phyloP scores from a whole-genome alignment of 2,329 filamentous ascomycete species.

The Thielaviopsis musarum region DNA sequence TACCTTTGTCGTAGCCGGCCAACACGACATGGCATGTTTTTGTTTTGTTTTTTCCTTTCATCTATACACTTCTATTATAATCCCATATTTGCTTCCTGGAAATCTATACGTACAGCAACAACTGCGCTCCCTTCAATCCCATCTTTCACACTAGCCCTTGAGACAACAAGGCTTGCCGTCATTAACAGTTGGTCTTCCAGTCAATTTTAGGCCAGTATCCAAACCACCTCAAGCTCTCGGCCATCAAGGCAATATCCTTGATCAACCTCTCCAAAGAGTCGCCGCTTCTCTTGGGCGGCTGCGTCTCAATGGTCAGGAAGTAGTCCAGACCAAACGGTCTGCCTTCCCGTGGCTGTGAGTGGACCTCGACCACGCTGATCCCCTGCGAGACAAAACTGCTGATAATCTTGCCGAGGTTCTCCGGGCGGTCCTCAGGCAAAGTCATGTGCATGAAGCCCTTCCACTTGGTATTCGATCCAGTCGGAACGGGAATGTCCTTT shows the following conservation, averaged over 20 bases:
- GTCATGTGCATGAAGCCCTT: conserved; percentile 9
- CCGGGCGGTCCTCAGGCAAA: conserved; percentile 1
- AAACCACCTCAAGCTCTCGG: conserved; percentile 49
- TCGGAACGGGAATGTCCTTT: conserved; percentile 3
- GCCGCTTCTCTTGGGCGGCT: conserved; percentile 1
- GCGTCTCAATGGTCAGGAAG: conserved; percentile 8
- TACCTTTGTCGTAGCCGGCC: too few relatives aligned
- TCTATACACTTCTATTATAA: background rate
- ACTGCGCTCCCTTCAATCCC: background rate
- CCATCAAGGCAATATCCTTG: conserved; percentile 37
- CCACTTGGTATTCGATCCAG: conserved; percentile 1
- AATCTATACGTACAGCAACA: background rate
- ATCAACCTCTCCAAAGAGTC: conserved; percentile 35
- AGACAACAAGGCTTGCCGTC: background rate
- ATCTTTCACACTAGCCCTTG: background rate
- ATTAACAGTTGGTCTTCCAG: conserved; percentile 6
- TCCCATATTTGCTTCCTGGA: background rate
- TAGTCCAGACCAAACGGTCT: conserved; percentile 10
- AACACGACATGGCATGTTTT: too few relatives aligned
- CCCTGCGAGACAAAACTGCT: conserved; percentile 1
- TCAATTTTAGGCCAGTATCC: conserved; percentile 39
- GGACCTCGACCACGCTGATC: conserved; percentile 4
- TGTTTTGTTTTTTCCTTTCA: too few relatives aligned
- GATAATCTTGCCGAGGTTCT: conserved; percentile 3
- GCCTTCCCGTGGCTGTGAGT: conserved; percentile 7